Base-by-base conservation (phyloP, 176 grass and related monocot species). In the Eremochloa ophiuroides region DNA sequence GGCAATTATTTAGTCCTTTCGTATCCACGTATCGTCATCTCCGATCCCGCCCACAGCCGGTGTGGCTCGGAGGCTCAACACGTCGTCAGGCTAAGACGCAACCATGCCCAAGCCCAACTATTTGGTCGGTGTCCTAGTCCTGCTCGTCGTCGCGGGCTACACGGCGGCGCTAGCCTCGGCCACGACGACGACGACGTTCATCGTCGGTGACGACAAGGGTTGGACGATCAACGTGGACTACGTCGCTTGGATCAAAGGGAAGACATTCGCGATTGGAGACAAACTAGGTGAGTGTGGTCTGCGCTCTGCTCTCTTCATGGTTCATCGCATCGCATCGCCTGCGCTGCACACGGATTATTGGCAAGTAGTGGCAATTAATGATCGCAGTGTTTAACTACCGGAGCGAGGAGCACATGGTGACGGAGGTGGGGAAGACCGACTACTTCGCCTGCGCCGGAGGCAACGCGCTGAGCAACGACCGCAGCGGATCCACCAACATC, bases 321-420 rank as follows among this genome's bases (percentile, higher is more conserved):
- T 31, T 25, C 22, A 58, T 25, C 53, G 23, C 55, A 59, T 26
- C n/a, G 10, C 55, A n/a, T n/a, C n/a, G n/a, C 55, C 37, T 59
- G 55, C 55, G 8, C 29, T 30, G 41, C 76, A 29, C 74, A 30
- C n/a, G 22, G 56, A 60, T 20, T 18, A 46, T 4, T 28, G 47
- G 63, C 43, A 80, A 13, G 31, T 14, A 43, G 12, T 29, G 33
- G 20, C 2, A 29, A n/a, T n/a, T n/a, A 28, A 34, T 15, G 41
- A 15, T 53, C 66, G 75, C 90, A 98, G 93, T 79, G 80, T 95
- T 98, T 47, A 86, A 78, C 53, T 98, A 89, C 75, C 9, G 1
- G 4, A 27, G 23, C 8, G 74, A 51, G 22, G 66, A 31, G 66
- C 90, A 98, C 90, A 95, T 90, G 29, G 90, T 98, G 67, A 86